phyloP scores from a whole-genome alignment of 441 rosid genomes.

The Adansonia gregorii region DNA sequence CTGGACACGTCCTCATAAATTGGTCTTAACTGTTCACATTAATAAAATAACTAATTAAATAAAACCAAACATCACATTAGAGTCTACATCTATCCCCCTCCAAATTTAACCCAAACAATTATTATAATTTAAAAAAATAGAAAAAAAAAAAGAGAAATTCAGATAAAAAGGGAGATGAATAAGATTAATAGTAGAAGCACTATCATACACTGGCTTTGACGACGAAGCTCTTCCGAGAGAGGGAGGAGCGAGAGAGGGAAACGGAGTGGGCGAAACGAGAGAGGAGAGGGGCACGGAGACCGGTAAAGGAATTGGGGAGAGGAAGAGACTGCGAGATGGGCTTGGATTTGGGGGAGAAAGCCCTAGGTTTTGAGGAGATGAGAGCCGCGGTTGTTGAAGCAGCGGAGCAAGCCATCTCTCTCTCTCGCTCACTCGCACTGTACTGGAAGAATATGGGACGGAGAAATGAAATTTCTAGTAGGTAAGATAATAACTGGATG shows the following conservation, averaged over 20 bases:
- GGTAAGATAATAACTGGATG: background rate
- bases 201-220: constrained; percentile 44
- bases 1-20: background rate
- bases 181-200: too few species aligned
- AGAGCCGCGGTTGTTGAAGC: constrained; percentile 53
- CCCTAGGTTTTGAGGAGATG: constrained; percentile 46
- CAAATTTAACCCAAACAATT: constrained; percentile 15
- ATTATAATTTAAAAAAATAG: background rate
- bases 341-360: constrained; percentile 40
- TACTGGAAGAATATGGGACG: background rate
- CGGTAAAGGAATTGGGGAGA: constrained; percentile 49
- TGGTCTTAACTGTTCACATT: background rate
- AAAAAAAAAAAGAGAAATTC: background rate
- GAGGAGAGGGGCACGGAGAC: constrained; percentile 46
- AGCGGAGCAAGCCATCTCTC: constrained; percentile 68
- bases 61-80: background rate
- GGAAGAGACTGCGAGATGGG: constrained; percentile 47
- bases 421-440: background rate
- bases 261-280: constrained; percentile 46
- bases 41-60: background rate
- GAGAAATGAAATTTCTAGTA: background rate
- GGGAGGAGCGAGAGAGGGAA: constrained; percentile 41
- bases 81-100: background rate
- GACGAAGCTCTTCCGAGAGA: constrained; percentile 50
- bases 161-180: background rate